Evolutionary conservation across 495 filamentous ascomycete species (phyloP).

Genomic region (Rhypophila decipiens): DNA sequence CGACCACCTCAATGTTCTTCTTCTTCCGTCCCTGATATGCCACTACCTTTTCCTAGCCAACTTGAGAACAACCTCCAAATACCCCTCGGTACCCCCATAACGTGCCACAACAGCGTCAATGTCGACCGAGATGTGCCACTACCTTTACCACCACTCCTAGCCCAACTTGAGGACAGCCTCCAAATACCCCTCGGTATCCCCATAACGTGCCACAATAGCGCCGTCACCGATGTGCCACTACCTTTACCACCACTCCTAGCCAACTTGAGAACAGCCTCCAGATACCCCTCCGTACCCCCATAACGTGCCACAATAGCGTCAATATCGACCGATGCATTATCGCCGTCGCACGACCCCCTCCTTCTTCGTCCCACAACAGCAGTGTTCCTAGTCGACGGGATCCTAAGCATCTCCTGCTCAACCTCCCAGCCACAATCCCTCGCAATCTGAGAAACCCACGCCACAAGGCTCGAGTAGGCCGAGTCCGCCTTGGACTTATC

Average conservation of each 20-base stretch:
- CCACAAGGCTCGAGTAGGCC: conserved; percentile 68
- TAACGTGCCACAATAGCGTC: conserved; percentile 39
- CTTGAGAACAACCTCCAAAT: conserved; percentile 47
- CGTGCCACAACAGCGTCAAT: conserved; percentile 35
- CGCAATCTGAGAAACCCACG: conserved; percentile 62
- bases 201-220: conserved; percentile 41
- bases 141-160: no score
- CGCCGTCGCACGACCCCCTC: no score
- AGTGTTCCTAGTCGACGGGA: conserved; percentile 85
- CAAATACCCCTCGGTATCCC: conserved; percentile 49
- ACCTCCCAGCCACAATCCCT: conserved; percentile 64
- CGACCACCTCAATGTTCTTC: conserved; percentile 1
- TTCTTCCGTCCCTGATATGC: conserved; percentile 2
- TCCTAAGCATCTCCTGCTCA: conserved; percentile 74
- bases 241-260: conserved; percentile 23
- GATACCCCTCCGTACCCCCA: conserved; percentile 51
- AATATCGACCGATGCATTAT: conserved; percentile 21
- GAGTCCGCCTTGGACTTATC: conserved; percentile 43
- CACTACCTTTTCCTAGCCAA: conserved; percentile 31
- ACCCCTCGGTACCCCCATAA: conserved; percentile 52
- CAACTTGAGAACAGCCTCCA: conserved; percentile 48
- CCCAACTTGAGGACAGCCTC: conserved; percentile 49
- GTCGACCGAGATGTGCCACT: conserved; percentile 17
- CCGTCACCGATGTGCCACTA: not conserved
- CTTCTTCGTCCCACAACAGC: conserved; percentile 62